Evolutionary conservation across 1,284 basidiomycete species (phyloP).

Genomic region (Apiotrichum laibachii): DNA sequence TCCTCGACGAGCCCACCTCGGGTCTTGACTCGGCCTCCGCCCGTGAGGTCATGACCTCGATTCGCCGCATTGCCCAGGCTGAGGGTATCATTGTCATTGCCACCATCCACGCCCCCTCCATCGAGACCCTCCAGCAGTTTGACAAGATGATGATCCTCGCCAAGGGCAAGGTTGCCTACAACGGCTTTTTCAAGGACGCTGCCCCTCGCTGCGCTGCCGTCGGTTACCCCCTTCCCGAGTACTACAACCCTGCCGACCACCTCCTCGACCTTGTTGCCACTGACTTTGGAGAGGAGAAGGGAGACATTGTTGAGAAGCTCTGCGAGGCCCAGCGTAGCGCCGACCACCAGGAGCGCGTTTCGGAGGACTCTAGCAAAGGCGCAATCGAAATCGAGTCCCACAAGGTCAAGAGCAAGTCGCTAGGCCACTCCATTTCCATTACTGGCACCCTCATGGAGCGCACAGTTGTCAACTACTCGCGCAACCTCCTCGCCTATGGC

Average conservation of each 20-base stretch:
- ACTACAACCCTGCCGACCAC: conserved; percentile 36
- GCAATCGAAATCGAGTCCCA: too few species aligned
- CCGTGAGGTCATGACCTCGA: conserved; percentile 19
- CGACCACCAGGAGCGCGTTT: neutral
- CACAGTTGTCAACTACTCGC: conserved; percentile 25
- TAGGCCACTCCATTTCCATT: conserved; percentile 7
- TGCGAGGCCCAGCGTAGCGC: conserved; percentile 4
- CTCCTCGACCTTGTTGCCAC: conserved; percentile 35
- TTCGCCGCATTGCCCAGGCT: conserved; percentile 17
- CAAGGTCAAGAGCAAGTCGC: neutral
- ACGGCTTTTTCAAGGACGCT: conserved; percentile 23
- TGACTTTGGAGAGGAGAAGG: conserved; percentile 27
- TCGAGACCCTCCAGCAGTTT: conserved; percentile 47
- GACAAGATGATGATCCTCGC: conserved; percentile 44
- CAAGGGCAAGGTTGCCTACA: conserved; percentile 36
- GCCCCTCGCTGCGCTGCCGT: conserved; percentile 19
- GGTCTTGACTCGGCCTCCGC: conserved; percentile 27
- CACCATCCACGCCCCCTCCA: conserved; percentile 51
- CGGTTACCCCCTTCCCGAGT: conserved; percentile 24
- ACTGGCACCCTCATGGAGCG: conserved; percentile 18
- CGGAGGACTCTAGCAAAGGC: neutral
- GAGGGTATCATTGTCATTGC: conserved; percentile 33
- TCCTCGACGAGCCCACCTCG: conserved; percentile 52
- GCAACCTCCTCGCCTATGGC: conserved; percentile 61
- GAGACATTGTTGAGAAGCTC: conserved; percentile 4